Evolutionary conservation across 495 filamentous ascomycete species (phyloP).

Genomic region (Eremomyces bilateralis): DNA sequence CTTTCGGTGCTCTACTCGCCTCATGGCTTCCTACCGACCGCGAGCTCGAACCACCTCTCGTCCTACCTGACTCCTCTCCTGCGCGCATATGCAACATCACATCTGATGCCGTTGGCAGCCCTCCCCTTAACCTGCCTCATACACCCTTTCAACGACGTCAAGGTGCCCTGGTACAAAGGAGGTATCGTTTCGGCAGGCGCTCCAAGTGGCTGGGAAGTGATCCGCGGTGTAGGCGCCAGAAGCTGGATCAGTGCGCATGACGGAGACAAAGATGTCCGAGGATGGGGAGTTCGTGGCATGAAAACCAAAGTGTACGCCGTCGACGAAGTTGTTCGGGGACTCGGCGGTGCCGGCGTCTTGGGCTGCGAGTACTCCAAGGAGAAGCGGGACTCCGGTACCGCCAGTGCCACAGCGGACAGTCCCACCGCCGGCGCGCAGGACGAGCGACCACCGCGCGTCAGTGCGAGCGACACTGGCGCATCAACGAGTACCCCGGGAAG

Average conservation of each 20-base stretch:
- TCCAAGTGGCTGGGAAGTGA: constrained; percentile 35
- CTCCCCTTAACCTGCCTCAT: constrained; percentile 39
- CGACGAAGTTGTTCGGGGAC: constrained; percentile 24
- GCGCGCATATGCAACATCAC: constrained; percentile 8
- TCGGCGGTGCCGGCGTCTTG: constrained; percentile 5
- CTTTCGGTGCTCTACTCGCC: constrained; percentile 39
- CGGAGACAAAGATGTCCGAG: constrained; percentile 35
- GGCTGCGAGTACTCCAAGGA: not conserved
- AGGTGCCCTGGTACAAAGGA: constrained; percentile 43
- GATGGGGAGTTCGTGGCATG: constrained; percentile 27
- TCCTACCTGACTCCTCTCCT: constrained; percentile 24
- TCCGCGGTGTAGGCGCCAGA: constrained; percentile 27
- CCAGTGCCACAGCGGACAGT: too few relatives aligned
- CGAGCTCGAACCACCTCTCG: constrained; percentile 23
- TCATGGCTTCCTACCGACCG: constrained; percentile 38
- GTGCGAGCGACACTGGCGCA: too few relatives aligned
- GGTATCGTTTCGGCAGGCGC: constrained; percentile 36
- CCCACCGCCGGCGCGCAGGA: too few relatives aligned
- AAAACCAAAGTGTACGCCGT: constrained; percentile 22
- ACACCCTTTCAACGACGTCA: constrained; percentile 36
- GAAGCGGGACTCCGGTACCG: not conserved
- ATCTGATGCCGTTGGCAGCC: constrained; percentile 33
- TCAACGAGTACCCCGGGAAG: too few relatives aligned
- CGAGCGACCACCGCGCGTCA: too few relatives aligned
- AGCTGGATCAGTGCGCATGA: constrained; percentile 47